These are phyloP conservation scores for Gossypium turneri DNA, from an alignment of 345 rosid genomes.

Conservation along the genomic window DNA sequence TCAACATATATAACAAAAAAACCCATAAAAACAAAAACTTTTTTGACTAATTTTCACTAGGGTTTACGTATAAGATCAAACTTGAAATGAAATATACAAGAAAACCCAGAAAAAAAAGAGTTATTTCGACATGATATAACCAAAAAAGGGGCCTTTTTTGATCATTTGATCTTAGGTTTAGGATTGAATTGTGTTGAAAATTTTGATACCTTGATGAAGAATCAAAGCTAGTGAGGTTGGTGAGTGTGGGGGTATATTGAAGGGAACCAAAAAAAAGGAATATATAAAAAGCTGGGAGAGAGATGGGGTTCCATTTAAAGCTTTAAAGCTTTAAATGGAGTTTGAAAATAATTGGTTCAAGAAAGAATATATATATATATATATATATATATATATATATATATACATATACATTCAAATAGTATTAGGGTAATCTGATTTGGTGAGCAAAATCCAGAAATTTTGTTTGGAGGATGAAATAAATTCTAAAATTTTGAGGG, in stretches of 20 bases:
- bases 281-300: constrained; percentile 32
- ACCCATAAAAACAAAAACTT: background rate
- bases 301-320: constrained; percentile 58
- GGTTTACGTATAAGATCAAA: background rate
- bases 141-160: too few species aligned
- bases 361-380: too few species aligned
- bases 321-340: constrained; percentile 35
- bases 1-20: background rate
- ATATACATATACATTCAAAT: too few species aligned
- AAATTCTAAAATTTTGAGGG: too few species aligned
- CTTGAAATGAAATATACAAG: background rate
- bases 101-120: background rate
- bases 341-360: background rate
- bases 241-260: background rate
- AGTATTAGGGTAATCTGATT: too few species aligned
- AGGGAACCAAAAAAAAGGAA: background rate
- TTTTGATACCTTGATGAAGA: constrained; percentile 19
- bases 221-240: background rate
- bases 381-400: too few species aligned
- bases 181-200: background rate
- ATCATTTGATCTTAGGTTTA: too few species aligned
- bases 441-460: too few species aligned
- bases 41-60: background rate
- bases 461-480: too few species aligned
- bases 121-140: background rate